phyloP scores from a whole-genome alignment of 2,329 filamentous ascomycete species.

The Sarocladium strictum region DNA sequence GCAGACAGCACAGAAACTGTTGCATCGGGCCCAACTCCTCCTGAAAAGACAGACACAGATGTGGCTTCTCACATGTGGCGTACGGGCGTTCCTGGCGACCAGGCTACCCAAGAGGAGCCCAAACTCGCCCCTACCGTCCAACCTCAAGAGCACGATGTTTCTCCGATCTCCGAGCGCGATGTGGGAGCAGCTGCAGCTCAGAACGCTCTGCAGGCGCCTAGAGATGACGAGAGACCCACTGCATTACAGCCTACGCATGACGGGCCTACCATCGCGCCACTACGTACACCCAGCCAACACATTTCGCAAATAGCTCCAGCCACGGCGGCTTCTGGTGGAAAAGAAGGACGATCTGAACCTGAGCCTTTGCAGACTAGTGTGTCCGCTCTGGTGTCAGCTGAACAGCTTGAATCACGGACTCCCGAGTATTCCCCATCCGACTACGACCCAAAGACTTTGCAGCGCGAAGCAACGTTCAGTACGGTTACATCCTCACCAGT shows the following conservation, averaged over 20 bases:
- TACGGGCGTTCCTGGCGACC: neutral
- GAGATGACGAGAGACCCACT: neutral
- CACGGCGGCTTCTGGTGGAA: neutral
- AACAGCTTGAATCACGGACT: constrained; percentile 39
- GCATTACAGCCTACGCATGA: neutral
- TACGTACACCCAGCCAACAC: constrained; percentile 27
- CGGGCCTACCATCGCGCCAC: constrained; percentile 23
- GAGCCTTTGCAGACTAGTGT: neutral
- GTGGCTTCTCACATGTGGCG: neutral
- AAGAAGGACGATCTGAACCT: neutral
- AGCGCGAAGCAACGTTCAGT: constrained; percentile 39
- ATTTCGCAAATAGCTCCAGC: neutral
- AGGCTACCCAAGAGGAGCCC: neutral
- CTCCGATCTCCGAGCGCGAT: constrained; percentile 16
- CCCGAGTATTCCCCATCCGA: constrained; percentile 26
- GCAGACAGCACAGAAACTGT: neutral
- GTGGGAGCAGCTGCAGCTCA: neutral
- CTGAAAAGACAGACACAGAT: neutral
- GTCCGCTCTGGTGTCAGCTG: constrained; percentile 32
- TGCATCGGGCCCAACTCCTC: neutral
- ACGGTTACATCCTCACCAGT: constrained; percentile 47
- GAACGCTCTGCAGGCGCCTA: neutral
- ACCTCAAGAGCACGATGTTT: constrained; percentile 12
- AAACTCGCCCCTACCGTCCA: neutral
- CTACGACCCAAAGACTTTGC: constrained; percentile 29